A percentile compares a stretch with the other conserved stretches of the same genome.
These are phyloP conservation scores for Pseudogymnoascus sp. DNA, from an alignment of 2,329 filamentous ascomycete genomes.

Conservation along the genomic window DNA sequence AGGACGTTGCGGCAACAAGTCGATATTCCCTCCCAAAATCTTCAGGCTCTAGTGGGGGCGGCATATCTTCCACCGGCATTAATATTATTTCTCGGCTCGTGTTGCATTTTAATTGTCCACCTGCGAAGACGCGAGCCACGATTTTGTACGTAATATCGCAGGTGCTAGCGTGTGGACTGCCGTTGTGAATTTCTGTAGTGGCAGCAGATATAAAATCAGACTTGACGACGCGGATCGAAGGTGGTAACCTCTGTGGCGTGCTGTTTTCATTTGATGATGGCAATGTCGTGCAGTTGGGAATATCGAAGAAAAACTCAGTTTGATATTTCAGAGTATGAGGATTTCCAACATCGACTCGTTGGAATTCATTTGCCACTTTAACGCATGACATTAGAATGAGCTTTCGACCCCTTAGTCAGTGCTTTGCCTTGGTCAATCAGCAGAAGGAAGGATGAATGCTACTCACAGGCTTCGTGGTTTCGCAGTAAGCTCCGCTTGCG, in stretches of 20 bases:
- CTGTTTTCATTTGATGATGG: not conserved
- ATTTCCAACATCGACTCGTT: not conserved
- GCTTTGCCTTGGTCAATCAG: not conserved
- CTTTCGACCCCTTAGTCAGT: not conserved
- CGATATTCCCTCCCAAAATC: constrained; percentile 5
- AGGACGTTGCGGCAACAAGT: not conserved
- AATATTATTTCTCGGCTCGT: constrained; percentile 1
- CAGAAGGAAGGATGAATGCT: not conserved
- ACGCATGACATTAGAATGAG: constrained; percentile 4
- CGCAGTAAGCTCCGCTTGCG: not conserved
- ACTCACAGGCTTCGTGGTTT: not conserved
- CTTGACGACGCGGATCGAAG: constrained; percentile 1
- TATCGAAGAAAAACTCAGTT: constrained; percentile 7
- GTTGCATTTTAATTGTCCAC: not conserved
- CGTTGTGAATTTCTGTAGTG: not conserved
- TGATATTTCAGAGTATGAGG: not conserved
- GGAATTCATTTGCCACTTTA: constrained; percentile 2
- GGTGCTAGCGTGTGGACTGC: not conserved
- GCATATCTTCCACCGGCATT: constrained; percentile 7
- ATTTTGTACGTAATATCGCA: constrained; percentile 2
- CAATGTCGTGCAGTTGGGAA: not conserved
- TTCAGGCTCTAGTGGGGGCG: constrained; percentile 1
- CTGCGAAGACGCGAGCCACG: not conserved
- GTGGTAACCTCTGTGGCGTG: not conserved
- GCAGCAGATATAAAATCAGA: not conserved